These are phyloP conservation scores for Gaeumannomyces tritici DNA, from an alignment of 2,329 filamentous ascomycete species.

Conservation along the genomic window DNA sequence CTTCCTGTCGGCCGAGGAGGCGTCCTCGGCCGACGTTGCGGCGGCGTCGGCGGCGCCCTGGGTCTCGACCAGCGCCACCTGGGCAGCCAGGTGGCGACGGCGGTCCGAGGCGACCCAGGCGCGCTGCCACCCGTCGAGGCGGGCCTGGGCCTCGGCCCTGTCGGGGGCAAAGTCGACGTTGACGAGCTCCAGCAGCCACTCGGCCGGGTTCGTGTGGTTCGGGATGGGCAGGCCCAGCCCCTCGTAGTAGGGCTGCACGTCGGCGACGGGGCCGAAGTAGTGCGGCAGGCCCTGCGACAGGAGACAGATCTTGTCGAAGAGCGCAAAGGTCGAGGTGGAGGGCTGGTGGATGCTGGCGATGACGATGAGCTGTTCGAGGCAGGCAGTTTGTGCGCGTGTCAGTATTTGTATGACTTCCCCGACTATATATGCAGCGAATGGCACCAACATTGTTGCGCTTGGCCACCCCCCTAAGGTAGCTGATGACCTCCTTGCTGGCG, in stretches of 20 bases:
- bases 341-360: constrained; percentile 82
- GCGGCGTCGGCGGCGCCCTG: constrained; percentile 8
- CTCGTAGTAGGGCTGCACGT: constrained; percentile 54
- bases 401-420: background rate
- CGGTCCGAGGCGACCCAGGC: constrained; percentile 42
- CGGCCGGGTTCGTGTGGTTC: constrained; percentile 65
- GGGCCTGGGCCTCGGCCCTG: constrained; percentile 31
- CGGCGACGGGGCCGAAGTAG: constrained; percentile 58
- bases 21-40: constrained; percentile 13
- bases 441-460: constrained; percentile 55
- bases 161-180: constrained; percentile 64
- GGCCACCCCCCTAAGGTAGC: constrained; percentile 58
- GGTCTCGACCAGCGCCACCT: constrained; percentile 16
- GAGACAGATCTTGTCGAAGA: constrained; percentile 72
- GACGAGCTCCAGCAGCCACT: constrained; percentile 69
- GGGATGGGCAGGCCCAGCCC: constrained; percentile 54
- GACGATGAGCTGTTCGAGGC: constrained; percentile 55
- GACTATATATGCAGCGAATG: too few relatives aligned
- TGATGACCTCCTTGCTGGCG: constrained; percentile 67
- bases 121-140: constrained; percentile 41
- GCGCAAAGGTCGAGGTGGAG: constrained; percentile 66
- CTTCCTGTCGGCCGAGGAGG: constrained; percentile 12
- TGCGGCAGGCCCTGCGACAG: constrained; percentile 61
- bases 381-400: too few relatives aligned
- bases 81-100: constrained; percentile 11